Conservation (phyloP, 257 asterid genomes). For the Solanum verrucosum region DNA sequence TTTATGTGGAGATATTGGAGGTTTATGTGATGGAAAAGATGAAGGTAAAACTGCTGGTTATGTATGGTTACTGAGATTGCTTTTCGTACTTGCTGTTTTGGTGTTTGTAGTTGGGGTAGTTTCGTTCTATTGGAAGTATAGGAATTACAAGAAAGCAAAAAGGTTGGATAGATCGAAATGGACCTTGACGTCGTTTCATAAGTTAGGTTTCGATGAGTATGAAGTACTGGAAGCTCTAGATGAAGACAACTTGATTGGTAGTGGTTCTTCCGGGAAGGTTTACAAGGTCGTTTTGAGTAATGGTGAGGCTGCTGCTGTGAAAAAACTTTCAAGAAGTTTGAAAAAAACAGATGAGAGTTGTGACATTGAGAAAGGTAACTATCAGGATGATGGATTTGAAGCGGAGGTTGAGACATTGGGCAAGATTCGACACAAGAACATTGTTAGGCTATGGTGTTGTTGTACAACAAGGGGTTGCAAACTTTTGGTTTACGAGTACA, state of each 20-base stretch:
- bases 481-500: slow-evolving; percentile 87
- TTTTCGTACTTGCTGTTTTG: slow-evolving; percentile 50
- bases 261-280: slow-evolving; percentile 87
- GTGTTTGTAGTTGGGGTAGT: slow-evolving; percentile 47
- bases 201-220: slow-evolving; percentile 65
- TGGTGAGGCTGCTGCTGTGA: slow-evolving; percentile 79
- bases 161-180: slow-evolving; percentile 66
- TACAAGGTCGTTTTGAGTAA: slow-evolving; percentile 84
- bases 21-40: slow-evolving; percentile 51
- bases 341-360: slow-evolving; percentile 34
- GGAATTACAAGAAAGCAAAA: slow-evolving; percentile 35
- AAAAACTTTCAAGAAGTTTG: slow-evolving; percentile 58
- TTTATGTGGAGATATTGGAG: slow-evolving; percentile 69
- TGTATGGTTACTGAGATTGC: slow-evolving; percentile 55
- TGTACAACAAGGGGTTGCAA: slow-evolving; percentile 67
- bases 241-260: slow-evolving; percentile 86
- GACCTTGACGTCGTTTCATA: slow-evolving; percentile 92
- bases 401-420: slow-evolving; percentile 89
- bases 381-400: slow-evolving; percentile 46
- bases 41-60: slow-evolving; percentile 32
- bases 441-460: slow-evolving; percentile 87
- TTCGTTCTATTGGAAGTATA: slow-evolving; percentile 64
- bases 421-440: slow-evolving; percentile 86
- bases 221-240: slow-evolving; percentile 74
- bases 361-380: slow-evolving; percentile 58